A percentile compares a stretch with the other conserved stretches of the same genome.
These are phyloP conservation scores for Amanita pseudoporphyria DNA, from an alignment of 768 basidiomycete species.

Conservation along the genomic window DNA sequence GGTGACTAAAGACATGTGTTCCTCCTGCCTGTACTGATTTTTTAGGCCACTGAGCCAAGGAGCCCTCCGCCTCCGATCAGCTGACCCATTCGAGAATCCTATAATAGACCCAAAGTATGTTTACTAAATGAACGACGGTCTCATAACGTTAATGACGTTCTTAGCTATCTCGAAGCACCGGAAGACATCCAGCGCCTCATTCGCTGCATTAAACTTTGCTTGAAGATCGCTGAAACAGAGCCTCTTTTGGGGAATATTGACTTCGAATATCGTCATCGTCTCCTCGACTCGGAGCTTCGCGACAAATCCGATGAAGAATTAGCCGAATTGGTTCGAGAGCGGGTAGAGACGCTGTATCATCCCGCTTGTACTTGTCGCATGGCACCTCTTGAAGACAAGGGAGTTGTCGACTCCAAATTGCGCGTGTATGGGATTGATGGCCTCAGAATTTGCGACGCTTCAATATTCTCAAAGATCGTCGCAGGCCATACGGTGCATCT, in stretches of 20 bases:
- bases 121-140: not conserved
- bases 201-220: conserved; percentile 25
- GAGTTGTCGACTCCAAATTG: conserved; percentile 35
- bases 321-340: conserved; percentile 26
- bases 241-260: conserved; percentile 25
- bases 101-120: conserved; percentile 29
- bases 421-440: conserved; percentile 35
- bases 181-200: conserved; percentile 29
- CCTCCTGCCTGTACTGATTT: not conserved
- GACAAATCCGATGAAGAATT: conserved; percentile 29
- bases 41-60: conserved; percentile 31
- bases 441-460: conserved; percentile 33
- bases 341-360: conserved; percentile 38
- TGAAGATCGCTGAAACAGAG: conserved; percentile 26
- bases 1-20: conserved; percentile 14
- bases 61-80: conserved; percentile 25
- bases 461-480: conserved; percentile 29
- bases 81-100: conserved; percentile 27
- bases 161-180: conserved; percentile 28
- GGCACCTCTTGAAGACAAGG: conserved; percentile 28
- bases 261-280: conserved; percentile 17
- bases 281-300: conserved; percentile 27
- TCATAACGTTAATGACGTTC: not conserved
- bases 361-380: conserved; percentile 36
- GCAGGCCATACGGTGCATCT: conserved; percentile 30